Evolutionary conservation across 2,329 filamentous ascomycete species (phyloP).

Genomic region (Pyrenophora tritici-repentis): DNA sequence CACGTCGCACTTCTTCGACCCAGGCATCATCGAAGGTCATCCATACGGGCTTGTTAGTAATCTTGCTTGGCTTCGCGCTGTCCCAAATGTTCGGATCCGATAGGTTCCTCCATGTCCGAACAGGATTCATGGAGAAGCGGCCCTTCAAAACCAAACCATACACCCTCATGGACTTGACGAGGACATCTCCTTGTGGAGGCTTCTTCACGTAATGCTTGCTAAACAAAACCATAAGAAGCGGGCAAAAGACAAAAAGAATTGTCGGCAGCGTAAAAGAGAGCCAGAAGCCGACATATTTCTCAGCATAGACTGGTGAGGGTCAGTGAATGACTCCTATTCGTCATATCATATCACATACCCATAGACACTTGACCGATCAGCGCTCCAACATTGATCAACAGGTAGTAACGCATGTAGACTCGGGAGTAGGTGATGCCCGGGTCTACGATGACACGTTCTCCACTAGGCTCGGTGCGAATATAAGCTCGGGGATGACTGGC

Average conservation of each 20-base stretch:
- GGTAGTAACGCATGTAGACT: constrained; percentile 72
- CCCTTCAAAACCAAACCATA: constrained; percentile 65
- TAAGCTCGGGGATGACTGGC: constrained; percentile 56
- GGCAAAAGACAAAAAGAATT: constrained; percentile 63
- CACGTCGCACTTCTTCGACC: constrained; percentile 61
- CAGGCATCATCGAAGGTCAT: constrained; percentile 82
- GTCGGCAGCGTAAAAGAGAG: constrained; percentile 70
- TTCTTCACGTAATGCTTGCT: constrained; percentile 45
- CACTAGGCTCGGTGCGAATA: constrained; percentile 58
- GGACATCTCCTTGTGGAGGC: constrained; percentile 71
- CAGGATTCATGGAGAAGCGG: constrained; percentile 63
- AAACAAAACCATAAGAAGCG: constrained; percentile 56
- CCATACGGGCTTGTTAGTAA: constrained; percentile 64
- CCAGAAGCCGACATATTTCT: constrained; percentile 77
- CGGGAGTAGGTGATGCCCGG: constrained; percentile 68
- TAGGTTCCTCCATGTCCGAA: constrained; percentile 55
- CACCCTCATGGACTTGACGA: constrained; percentile 68
- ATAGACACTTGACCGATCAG: constrained; percentile 66
- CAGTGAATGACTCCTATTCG: background rate
- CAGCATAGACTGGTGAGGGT: constrained; percentile 61
- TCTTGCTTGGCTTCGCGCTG: constrained; percentile 67
- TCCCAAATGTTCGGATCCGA: constrained; percentile 47
- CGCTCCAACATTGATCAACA: constrained; percentile 71
- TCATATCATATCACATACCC: constrained; percentile 24
- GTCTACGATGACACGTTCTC: constrained; percentile 71